phyloP scores from a whole-genome alignment of 176 grass and related monocot species.

The Triticum dicoccoides region DNA sequence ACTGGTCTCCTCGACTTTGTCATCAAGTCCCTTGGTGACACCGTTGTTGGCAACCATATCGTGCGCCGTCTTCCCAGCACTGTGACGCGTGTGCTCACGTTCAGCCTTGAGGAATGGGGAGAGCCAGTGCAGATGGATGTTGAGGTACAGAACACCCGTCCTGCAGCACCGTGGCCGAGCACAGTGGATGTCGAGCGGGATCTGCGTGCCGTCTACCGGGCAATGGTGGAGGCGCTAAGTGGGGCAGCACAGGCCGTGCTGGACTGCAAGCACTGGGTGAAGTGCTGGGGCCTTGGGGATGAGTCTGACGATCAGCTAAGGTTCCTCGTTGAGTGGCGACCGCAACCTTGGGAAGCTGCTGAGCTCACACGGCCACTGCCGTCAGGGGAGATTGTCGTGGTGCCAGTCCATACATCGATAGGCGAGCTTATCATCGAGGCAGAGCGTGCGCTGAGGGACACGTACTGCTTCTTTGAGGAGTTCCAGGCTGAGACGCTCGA shows the following conservation, averaged over 20 bases:
- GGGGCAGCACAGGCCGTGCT: slow-evolving; percentile 56
- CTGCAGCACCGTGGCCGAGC: slow-evolving; percentile 35
- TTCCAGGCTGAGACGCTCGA: slow-evolving; percentile 57
- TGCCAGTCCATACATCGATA: slow-evolving; percentile 75
- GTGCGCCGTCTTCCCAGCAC: slow-evolving; percentile 63
- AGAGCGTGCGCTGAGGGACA: slow-evolving; percentile 69
- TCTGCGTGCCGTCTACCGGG: slow-evolving; percentile 58
- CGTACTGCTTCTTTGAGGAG: slow-evolving; percentile 70
- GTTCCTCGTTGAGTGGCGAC: slow-evolving; percentile 71
- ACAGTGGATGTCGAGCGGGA: slow-evolving; percentile 48
- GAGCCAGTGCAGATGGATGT: slow-evolving; percentile 24
- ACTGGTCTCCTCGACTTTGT: slow-evolving; percentile 95
- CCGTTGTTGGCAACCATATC: slow-evolving; percentile 55
- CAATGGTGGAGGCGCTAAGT: slow-evolving; percentile 37
- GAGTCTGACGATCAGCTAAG: slow-evolving; percentile 83
- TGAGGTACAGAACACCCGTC: slow-evolving; percentile 11
- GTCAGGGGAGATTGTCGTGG: slow-evolving; percentile 72
- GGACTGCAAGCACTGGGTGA: slow-evolving; percentile 88
- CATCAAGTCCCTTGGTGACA: slow-evolving; percentile 79
- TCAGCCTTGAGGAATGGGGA: slow-evolving; percentile 70
- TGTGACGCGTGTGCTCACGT: slow-evolving; percentile 65
- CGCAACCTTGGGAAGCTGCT: slow-evolving; percentile 53
- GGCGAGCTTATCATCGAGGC: slow-evolving; percentile 65
- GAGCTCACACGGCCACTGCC: slow-evolving; percentile 50
- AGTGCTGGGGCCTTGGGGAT: slow-evolving; percentile 78